Evolutionary conservation across 805 yeast genomes (phyloP).

Genomic region (Kodamaea fukazawae): DNA sequence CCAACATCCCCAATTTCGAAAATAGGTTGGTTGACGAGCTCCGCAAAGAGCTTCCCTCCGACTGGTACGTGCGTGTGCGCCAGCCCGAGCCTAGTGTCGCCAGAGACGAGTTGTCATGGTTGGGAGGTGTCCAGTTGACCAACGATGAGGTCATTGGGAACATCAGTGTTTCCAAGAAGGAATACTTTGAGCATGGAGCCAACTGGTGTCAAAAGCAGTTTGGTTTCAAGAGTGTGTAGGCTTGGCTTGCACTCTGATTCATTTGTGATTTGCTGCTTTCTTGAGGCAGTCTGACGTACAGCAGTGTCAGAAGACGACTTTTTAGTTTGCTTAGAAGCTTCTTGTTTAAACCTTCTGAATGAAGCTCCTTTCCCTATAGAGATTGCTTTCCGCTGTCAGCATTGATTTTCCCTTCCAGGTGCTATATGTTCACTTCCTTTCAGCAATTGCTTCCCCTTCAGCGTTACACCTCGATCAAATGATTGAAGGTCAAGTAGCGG

Average conservation of each 20-base stretch:
- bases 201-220: constrained; percentile 52
- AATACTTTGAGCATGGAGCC: constrained; percentile 83
- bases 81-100: constrained; percentile 15
- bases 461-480: constrained; percentile 39
- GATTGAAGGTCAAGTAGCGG: constrained; percentile 75
- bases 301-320: too few species aligned
- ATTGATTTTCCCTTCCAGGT: too few species aligned
- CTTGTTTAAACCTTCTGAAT: background rate
- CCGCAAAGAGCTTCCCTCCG: constrained; percentile 65
- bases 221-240: constrained; percentile 34
- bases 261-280: too few species aligned
- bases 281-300: too few species aligned
- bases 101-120: constrained; percentile 33
- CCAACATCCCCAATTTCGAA: constrained; percentile 65
- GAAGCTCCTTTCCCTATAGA: too few species aligned
- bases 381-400: too few species aligned
- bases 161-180: constrained; percentile 68
- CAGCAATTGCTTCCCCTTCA: too few species aligned
- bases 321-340: constrained; percentile 3
- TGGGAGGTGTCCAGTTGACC: constrained; percentile 33
- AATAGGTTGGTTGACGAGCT: constrained; percentile 60
- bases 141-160: constrained; percentile 44
- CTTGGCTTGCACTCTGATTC: too few species aligned
- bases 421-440: too few species aligned
- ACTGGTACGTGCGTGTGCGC: constrained; percentile 57